Percentiles rank a stretch among this genome's conserved stretches.
Conservation (phyloP, 177 flowering plant genomes). For the Vitis hybrid region DNA sequence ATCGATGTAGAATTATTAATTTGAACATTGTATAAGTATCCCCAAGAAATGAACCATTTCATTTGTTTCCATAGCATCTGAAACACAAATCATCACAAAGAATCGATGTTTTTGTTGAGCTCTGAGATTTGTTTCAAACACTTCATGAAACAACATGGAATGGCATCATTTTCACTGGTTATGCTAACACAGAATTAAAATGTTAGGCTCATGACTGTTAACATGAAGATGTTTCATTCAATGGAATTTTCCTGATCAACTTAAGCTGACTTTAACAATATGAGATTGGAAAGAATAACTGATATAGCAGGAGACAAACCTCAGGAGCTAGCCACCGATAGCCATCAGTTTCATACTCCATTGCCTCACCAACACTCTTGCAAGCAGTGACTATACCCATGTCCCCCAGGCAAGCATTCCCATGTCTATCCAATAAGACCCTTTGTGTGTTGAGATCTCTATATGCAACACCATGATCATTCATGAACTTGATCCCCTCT, state of each 20-base stretch:
- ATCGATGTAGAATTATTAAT: not conserved
- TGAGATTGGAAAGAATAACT: not conserved
- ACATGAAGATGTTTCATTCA: too few relatives aligned
- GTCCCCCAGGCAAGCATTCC: slow-evolving; percentile 90
- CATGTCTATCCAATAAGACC: slow-evolving; percentile 74
- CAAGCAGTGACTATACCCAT: slow-evolving; percentile 85
- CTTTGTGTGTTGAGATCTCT: slow-evolving; percentile 79
- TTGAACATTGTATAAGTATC: not conserved
- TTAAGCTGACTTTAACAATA: too few relatives aligned
- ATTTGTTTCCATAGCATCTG: not conserved
- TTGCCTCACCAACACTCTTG: slow-evolving; percentile 74
- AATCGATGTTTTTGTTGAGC: not conserved
- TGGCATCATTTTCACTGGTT: not conserved
- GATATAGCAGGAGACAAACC: slow-evolving; percentile 46
- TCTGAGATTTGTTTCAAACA: not conserved
- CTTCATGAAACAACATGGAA: not conserved
- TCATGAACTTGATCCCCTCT: slow-evolving; percentile 89
- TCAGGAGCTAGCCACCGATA: slow-evolving; percentile 98
- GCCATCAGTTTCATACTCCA: slow-evolving; percentile 95
- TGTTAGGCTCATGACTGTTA: not conserved
- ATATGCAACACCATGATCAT: slow-evolving; percentile 82
- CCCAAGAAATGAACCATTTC: not conserved
- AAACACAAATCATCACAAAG: not conserved
- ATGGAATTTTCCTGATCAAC: too few relatives aligned
- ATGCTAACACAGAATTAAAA: not conserved